Evolutionary conservation across 2,329 filamentous ascomycete species (phyloP), one percentile per base, ranked within the genome.

Genomic region (Trichoderma polysporum): DNA sequence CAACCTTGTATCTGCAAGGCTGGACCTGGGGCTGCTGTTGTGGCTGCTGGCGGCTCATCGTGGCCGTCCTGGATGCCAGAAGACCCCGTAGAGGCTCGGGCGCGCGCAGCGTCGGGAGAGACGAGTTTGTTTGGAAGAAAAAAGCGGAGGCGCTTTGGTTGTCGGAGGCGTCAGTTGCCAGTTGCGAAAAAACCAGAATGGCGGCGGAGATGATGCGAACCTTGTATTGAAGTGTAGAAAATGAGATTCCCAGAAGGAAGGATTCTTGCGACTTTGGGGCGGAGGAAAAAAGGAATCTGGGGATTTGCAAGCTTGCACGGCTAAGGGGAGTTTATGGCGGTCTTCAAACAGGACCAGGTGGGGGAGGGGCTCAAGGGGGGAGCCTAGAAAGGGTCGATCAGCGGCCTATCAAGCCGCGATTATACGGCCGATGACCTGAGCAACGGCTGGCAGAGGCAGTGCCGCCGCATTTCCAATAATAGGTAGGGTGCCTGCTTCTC

Each of bases 1-100:
- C 95, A 7, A 97, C 97, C 83, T 98, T 99, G 85, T 99, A 99
- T 73, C 94, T 89, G 79, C 94, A 99, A 74, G 95, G 94, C 81
- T 98, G 94, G 70, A 98, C 88, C 78, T 93, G 90, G 2, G 90
- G 74, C 66, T 69, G 71, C 60, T 74, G 76, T 60, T 68, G 68
- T 60, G 60, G 60, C 31, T 73, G 73, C 68, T 73, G 73, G 60
- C 67, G 74, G 41, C 72, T 73, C 73, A 75, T 75, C 41, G 59
- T 68, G 62, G 52, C 27, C 56, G 37, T 27, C 27, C 37, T 45
- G 37, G 29, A 22, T 45, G 52, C n/a, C 37, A 41, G 31, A 31
- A 19, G 62, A 58, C 39, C 53, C 41, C 41, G 37, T 41, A 50
- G 22, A 63, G 25, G 25, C 27, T 61, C 35, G 29, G 64, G 50